Percentiles rank a stretch among this genome's conserved stretches.
Conservation (phyloP, 2,329 filamentous ascomycete species). For the Cytospora piceae region DNA sequence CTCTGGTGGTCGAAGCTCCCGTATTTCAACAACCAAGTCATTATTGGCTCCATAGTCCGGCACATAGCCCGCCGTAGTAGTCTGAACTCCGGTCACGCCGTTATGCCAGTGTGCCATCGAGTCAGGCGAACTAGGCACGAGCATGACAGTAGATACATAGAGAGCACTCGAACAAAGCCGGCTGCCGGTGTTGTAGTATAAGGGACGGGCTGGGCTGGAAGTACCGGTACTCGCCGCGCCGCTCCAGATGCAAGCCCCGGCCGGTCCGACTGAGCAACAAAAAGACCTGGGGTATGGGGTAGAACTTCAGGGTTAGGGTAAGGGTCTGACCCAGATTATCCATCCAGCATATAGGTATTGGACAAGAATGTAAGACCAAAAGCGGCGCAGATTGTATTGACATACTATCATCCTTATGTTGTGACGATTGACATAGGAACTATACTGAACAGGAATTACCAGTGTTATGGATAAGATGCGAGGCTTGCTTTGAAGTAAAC, state of each 20-base stretch:
- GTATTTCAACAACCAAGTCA: no score
- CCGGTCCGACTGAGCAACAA: no score
- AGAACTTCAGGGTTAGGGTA: background rate
- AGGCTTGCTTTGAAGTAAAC: background rate
- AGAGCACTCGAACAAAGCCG: background rate
- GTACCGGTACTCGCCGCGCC: background rate
- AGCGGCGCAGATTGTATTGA: background rate
- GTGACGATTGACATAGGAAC: background rate
- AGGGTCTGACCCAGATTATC: background rate
- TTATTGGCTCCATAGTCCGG: no score
- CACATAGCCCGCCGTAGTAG: no score
- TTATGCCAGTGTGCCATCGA: background rate
- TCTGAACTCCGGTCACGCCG: background rate
- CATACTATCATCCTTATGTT: background rate
- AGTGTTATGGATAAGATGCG: background rate
- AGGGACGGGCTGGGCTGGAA: no score
- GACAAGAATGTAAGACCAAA: background rate
- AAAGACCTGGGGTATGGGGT: background rate
- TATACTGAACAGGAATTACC: background rate
- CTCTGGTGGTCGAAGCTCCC: no score
- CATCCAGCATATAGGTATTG: background rate
- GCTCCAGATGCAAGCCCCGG: no score
- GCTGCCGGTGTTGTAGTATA: background rate
- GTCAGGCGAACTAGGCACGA: background rate
- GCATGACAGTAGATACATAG: background rate